A percentile compares a stretch with the other conserved stretches of the same genome.
phyloP scores from a whole-genome alignment of 2,329 filamentous ascomycete genomes.

The Xylariomycetidae sp. region DNA sequence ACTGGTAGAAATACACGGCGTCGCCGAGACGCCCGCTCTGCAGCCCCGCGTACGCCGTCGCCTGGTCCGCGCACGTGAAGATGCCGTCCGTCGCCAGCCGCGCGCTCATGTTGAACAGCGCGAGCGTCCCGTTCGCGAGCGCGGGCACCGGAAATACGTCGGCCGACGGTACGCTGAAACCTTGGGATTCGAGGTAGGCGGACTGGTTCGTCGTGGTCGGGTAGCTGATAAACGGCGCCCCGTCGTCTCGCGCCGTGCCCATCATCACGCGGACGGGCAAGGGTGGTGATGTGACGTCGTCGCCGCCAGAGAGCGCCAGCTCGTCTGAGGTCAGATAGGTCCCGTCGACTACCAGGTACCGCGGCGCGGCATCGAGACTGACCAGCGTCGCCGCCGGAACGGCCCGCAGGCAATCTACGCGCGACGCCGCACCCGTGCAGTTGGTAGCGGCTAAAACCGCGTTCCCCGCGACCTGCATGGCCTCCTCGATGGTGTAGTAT shows the following conservation, averaged over 20 bases:
- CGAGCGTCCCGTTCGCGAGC: slow-evolving; percentile 43
- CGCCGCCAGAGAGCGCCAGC: slow-evolving; percentile 36
- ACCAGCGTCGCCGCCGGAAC: slow-evolving; percentile 39
- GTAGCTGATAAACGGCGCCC: slow-evolving; percentile 47
- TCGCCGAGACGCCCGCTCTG: slow-evolving; percentile 37
- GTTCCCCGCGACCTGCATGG: slow-evolving; percentile 43
- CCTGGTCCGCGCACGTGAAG: slow-evolving; percentile 57
- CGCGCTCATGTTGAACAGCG: slow-evolving; percentile 51
- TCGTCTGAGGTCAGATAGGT: slow-evolving; percentile 45
- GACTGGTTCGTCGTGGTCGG: slow-evolving; percentile 31
- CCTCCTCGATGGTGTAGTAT: slow-evolving; percentile 53
- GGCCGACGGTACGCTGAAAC: slow-evolving; percentile 26
- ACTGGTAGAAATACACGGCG: slow-evolving; percentile 55
- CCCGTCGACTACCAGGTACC: slow-evolving; percentile 55
- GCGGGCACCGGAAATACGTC: slow-evolving; percentile 46
- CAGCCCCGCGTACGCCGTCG: slow-evolving; percentile 48
- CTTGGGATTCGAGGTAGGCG: slow-evolving; percentile 28
- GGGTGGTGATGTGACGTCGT: slow-evolving; percentile 22
- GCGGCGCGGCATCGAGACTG: slow-evolving; percentile 35
- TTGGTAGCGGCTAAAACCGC: slow-evolving; percentile 46
- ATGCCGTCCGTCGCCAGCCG: slow-evolving; percentile 54
- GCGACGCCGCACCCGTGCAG: slow-evolving; percentile 43
- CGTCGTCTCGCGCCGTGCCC: slow-evolving; percentile 50
- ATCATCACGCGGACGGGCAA: slow-evolving; percentile 52
- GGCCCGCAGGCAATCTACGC: slow-evolving; percentile 49